A percentile compares a stretch with the other conserved stretches of the same genome.
Evolutionary conservation across 352 stramenopile species (phyloP).

Genomic region (Phytopythium vexans): DNA sequence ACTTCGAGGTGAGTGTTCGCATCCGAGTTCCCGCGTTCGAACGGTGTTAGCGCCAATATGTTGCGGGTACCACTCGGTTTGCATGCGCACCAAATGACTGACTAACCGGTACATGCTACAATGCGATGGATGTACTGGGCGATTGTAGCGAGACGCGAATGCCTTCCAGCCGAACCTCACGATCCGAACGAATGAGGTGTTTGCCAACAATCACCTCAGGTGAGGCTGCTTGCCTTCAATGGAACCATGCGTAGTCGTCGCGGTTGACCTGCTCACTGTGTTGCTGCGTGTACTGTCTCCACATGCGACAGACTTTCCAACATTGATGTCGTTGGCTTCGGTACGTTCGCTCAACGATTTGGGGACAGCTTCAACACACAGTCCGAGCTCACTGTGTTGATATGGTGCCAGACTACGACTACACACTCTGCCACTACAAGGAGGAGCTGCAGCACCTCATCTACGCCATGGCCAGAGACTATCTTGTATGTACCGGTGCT

Average conservation of each 20-base stretch:
- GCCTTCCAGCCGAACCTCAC: slow-evolving; percentile 38
- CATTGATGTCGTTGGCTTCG: slow-evolving; percentile 74
- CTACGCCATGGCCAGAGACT: slow-evolving; percentile 89
- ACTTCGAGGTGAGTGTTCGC: slow-evolving; percentile 35
- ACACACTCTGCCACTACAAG: slow-evolving; percentile 93
- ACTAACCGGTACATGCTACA: neutral
- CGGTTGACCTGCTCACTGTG: neutral
- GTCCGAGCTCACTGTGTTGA: neutral
- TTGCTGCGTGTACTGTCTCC: neutral
- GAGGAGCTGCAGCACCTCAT: slow-evolving; percentile 91
- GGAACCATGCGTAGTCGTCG: neutral
- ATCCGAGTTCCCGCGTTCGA: neutral
- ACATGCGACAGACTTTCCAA: slow-evolving; percentile 33
- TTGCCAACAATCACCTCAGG: slow-evolving; percentile 72
- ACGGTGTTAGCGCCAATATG: neutral
- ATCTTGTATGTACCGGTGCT: slow-evolving; percentile 46
- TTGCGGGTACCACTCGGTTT: neutral
- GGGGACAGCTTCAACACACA: neutral
- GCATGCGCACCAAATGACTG: neutral
- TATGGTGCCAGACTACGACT: slow-evolving; percentile 88
- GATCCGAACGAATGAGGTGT: slow-evolving; percentile 56
- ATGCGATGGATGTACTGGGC: neutral
- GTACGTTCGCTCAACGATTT: slow-evolving; percentile 13
- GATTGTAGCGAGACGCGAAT: slow-evolving; percentile 29
- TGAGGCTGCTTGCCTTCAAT: slow-evolving; percentile 8